A percentile compares a stretch with the other conserved stretches of the same genome.
Evolutionary conservation across 2,329 filamentous ascomycete species (phyloP).

Genomic region (Scedosporium minutisporum): DNA sequence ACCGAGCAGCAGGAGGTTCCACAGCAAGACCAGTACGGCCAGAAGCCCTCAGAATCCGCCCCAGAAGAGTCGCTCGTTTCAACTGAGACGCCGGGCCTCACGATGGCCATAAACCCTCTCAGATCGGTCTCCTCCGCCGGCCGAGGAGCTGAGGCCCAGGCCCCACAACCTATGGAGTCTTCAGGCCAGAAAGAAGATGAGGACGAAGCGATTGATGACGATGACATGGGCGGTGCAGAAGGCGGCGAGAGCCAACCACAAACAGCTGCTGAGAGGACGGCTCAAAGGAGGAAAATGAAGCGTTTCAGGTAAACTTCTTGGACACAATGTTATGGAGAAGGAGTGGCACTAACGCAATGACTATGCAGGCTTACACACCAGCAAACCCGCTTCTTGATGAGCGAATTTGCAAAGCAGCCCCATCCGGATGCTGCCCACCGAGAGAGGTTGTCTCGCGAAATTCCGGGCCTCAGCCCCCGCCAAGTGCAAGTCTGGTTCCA

Average conservation of each 20-base stretch:
- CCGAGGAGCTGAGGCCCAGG: not conserved
- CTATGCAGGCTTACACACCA: constrained; percentile 72
- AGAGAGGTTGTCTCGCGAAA: constrained; percentile 78
- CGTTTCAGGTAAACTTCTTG: constrained; percentile 56
- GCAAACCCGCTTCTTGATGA: constrained; percentile 96
- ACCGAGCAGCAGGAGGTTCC: constrained; percentile 22
- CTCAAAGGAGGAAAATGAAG: constrained; percentile 61
- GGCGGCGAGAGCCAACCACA: constrained; percentile 28
- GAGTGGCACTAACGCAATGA: not conserved
- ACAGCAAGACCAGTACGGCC: constrained; percentile 17
- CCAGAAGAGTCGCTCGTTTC: constrained; percentile 30
- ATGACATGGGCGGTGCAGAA: constrained; percentile 32
- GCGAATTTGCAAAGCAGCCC: constrained; percentile 88
- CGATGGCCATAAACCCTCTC: constrained; percentile 27
- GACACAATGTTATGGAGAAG: not conserved
- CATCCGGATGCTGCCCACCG: constrained; percentile 88
- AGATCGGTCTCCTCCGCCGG: not conserved
- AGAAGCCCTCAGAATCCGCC: constrained; percentile 23
- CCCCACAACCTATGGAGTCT: not conserved
- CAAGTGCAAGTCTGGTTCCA: constrained; percentile 99
- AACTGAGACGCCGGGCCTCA: constrained; percentile 27
- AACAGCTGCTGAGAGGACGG: constrained; percentile 47
- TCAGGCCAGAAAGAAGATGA: constrained; percentile 33
- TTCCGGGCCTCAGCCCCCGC: constrained; percentile 80
- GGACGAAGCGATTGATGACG: constrained; percentile 45